phyloP scores from a whole-genome alignment of 805 yeast genomes.

The Tetrapisispora phaffii region DNA sequence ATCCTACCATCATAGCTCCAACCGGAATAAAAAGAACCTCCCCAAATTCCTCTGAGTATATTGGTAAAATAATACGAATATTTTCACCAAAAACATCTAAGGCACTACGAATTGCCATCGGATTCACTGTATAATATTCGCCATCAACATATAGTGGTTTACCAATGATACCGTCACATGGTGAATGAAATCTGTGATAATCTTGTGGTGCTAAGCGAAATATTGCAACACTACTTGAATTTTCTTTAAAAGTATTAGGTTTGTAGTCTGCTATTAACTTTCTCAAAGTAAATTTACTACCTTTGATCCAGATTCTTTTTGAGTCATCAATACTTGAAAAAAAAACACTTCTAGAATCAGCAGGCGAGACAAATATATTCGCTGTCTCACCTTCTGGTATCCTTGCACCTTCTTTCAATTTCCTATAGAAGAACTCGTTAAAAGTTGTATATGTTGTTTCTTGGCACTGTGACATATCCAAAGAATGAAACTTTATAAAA shows the following conservation, averaged over 20 bases:
- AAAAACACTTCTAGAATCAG: constrained; percentile 77
- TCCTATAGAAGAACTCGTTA: constrained; percentile 83
- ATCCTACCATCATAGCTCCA: constrained; percentile 99
- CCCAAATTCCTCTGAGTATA: constrained; percentile 70
- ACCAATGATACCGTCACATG: constrained; percentile 67
- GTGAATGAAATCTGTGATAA: constrained; percentile 86
- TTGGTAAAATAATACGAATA: constrained; percentile 66
- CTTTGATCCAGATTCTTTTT: constrained; percentile 81
- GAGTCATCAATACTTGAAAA: constrained; percentile 54
- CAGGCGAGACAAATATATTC: constrained; percentile 58
- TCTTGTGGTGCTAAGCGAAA: constrained; percentile 95
- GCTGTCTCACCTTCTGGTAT: constrained; percentile 49
- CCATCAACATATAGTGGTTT: constrained; percentile 67
- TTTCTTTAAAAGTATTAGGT: constrained; percentile 34
- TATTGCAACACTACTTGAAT: constrained; percentile 55
- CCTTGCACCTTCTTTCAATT: constrained; percentile 61
- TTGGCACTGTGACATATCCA: constrained; percentile 67
- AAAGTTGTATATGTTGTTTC: constrained; percentile 51
- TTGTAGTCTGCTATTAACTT: constrained; percentile 38
- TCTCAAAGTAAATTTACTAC: constrained; percentile 58
- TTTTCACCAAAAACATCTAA: constrained; percentile 92
- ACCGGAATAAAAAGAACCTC: constrained; percentile 67
- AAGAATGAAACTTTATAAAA: constrained; percentile 73
- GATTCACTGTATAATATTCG: constrained; percentile 91
- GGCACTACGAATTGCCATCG: constrained; percentile 87